phyloP scores from a whole-genome alignment of 495 filamentous ascomycete species.

The Jackrogersella multiformis region DNA sequence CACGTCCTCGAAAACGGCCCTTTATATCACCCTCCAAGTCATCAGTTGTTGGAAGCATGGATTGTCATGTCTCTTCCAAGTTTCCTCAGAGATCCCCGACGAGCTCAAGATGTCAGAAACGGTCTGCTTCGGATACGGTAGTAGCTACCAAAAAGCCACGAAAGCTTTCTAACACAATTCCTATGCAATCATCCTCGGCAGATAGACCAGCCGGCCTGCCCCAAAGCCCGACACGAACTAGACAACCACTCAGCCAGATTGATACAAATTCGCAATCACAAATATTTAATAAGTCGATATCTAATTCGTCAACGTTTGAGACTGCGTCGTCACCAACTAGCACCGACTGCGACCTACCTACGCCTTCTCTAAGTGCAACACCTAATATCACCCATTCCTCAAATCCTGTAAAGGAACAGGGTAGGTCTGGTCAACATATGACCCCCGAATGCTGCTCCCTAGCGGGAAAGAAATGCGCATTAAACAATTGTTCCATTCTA shows the following conservation, averaged over 20 bases:
- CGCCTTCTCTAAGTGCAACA: not conserved
- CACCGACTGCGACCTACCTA: not conserved
- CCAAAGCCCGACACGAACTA: not conserved
- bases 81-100: not conserved
- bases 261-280: slow-evolving; percentile 23
- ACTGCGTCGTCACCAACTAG: not conserved
- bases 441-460: slow-evolving; percentile 22
- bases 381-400: no score
- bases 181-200: not conserved
- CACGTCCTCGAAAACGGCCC: not conserved
- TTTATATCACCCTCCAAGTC: not conserved
- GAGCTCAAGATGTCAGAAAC: slow-evolving; percentile 13
- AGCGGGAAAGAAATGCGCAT: slow-evolving; percentile 40
- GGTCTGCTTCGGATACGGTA: slow-evolving; percentile 11
- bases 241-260: slow-evolving; percentile 39
- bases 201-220: not conserved
- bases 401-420: not conserved
- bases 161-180: slow-evolving; percentile 4
- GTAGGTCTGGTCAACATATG: not conserved
- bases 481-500: slow-evolving; percentile 53
- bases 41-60: not conserved
- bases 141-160: slow-evolving; percentile 19
- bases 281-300: not conserved
- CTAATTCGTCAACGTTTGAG: not conserved
- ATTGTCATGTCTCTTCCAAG: not conserved